Conservation (phyloP, 1,284 basidiomycete species). For the Hemileia vastatrix region DNA sequence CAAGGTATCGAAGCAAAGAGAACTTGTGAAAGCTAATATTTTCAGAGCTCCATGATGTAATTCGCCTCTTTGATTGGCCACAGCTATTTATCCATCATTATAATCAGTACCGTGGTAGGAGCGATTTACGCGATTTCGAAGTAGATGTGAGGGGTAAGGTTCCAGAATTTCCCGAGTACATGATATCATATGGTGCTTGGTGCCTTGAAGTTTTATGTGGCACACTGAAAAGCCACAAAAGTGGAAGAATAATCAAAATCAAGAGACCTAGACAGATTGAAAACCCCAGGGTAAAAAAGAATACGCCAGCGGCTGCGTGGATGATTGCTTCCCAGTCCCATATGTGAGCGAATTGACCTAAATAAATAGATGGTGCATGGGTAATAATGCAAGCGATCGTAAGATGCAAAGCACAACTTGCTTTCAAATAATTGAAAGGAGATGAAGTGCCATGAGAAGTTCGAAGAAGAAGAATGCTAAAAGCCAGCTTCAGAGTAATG, state of each 20-base stretch:
- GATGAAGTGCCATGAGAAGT: conserved; percentile 12
- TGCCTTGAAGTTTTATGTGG: neutral
- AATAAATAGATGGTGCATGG: conserved; percentile 5
- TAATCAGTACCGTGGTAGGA: too few relatives aligned
- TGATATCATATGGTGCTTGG: neutral
- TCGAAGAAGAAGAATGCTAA: conserved; percentile 12
- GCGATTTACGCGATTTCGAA: too few relatives aligned
- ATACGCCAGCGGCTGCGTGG: conserved; percentile 6
- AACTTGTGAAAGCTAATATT: too few relatives aligned
- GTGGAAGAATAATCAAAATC: conserved; percentile 13
- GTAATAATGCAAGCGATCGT: conserved; percentile 10
- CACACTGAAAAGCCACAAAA: conserved; percentile 22
- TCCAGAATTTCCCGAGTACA: too few relatives aligned
- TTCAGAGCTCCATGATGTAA: too few relatives aligned
- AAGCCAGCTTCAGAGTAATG: conserved; percentile 20
- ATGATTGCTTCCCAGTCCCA: conserved; percentile 9
- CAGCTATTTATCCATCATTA: too few relatives aligned
- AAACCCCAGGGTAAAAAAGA: conserved; percentile 17
- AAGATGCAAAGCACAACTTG: conserved; percentile 8
- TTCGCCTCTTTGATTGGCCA: too few relatives aligned
- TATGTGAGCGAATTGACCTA: conserved; percentile 14
- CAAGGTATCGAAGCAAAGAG: too few relatives aligned
- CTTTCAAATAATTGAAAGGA: conserved; percentile 12
- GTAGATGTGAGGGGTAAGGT: neutral
- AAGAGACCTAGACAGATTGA: conserved; percentile 9